phyloP scores from a whole-genome alignment of 148 eudicot species.

The Rhododendron griersonianum region DNA sequence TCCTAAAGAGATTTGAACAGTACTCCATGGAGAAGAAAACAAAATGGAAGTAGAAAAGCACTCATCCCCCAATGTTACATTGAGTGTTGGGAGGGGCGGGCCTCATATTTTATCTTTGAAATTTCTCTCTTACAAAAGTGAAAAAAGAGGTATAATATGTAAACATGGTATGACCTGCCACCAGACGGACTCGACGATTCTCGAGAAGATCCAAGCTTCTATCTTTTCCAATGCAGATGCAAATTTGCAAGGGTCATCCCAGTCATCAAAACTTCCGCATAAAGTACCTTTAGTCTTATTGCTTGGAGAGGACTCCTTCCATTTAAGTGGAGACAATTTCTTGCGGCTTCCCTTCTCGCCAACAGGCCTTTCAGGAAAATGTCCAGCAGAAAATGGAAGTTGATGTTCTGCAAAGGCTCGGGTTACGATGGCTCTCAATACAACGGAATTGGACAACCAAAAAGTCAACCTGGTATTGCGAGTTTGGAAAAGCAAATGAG shows the following conservation, averaged over 20 bases:
- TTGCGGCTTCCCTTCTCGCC: slow-evolving; percentile 30
- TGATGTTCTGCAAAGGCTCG: slow-evolving; percentile 37
- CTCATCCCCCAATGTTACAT: neutral
- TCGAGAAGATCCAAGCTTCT: slow-evolving; percentile 87
- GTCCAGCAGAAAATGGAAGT: slow-evolving; percentile 39
- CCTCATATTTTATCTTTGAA: neutral
- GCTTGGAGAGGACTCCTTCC: slow-evolving; percentile 44
- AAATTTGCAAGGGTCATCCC: slow-evolving; percentile 55
- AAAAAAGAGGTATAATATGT: neutral
- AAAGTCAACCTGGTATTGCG: slow-evolving; percentile 57
- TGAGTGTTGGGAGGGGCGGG: neutral
- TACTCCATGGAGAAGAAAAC: slow-evolving; percentile 2
- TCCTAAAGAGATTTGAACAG: neutral
- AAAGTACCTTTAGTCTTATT: slow-evolving; percentile 15
- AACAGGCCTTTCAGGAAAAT: slow-evolving; percentile 21
- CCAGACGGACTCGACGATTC: slow-evolving; percentile 88
- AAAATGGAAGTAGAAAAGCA: neutral
- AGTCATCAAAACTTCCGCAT: slow-evolving; percentile 31
- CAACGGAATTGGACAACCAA: slow-evolving; percentile 79
- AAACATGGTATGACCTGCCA: slow-evolving; percentile 66
- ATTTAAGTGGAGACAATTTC: slow-evolving; percentile 36
- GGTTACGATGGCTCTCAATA: slow-evolving; percentile 59
- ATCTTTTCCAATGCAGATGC: slow-evolving; percentile 57
- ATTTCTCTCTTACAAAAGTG: neutral
- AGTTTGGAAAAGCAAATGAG: neutral